A percentile compares a stretch with the other conserved stretches of the same genome.
Conservation (phyloP, 768 basidiomycete species). For the Boletus rubroflammeus region DNA sequence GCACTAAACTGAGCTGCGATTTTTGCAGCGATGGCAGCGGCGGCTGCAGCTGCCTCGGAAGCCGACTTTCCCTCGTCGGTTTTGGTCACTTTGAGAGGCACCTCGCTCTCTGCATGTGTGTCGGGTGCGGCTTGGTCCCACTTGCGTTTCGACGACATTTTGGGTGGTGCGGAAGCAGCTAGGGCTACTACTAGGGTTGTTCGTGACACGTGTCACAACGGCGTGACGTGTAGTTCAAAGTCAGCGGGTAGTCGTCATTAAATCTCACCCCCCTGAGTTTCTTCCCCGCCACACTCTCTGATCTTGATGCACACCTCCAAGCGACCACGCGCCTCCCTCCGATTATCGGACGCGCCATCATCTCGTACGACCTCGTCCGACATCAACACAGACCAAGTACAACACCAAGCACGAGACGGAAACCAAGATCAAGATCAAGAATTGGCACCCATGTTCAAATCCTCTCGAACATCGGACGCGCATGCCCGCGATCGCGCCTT, state of each 20-base stretch:
- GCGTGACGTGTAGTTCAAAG: conserved; percentile 18
- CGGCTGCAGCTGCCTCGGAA: conserved; percentile 62
- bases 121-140: conserved; percentile 70
- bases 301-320: conserved; percentile 31
- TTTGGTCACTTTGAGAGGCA: conserved; percentile 45
- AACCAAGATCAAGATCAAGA: conserved; percentile 18
- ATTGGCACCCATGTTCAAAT: conserved; percentile 28
- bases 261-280: not conserved
- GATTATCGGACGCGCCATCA: conserved; percentile 33
- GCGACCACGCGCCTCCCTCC: conserved; percentile 30
- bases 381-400: not conserved
- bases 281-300: not conserved
- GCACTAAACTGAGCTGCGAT: conserved; percentile 84
- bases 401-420: not conserved
- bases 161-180: not conserved
- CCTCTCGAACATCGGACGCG: conserved; percentile 29
- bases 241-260: no score
- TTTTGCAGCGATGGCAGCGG: conserved; percentile 90
- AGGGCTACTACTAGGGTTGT: no score
- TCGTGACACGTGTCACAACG: conserved; percentile 14
- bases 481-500: conserved; percentile 37
- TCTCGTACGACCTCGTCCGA: conserved; percentile 27
- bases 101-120: conserved; percentile 35
- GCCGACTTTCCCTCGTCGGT: conserved; percentile 50
- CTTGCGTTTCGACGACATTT: conserved; percentile 73